Percentiles rank a stretch among this genome's conserved stretches.
These are phyloP conservation scores for Geosmithia morbida DNA, from an alignment of 2,329 filamentous ascomycete genomes.

Conservation along the genomic window DNA sequence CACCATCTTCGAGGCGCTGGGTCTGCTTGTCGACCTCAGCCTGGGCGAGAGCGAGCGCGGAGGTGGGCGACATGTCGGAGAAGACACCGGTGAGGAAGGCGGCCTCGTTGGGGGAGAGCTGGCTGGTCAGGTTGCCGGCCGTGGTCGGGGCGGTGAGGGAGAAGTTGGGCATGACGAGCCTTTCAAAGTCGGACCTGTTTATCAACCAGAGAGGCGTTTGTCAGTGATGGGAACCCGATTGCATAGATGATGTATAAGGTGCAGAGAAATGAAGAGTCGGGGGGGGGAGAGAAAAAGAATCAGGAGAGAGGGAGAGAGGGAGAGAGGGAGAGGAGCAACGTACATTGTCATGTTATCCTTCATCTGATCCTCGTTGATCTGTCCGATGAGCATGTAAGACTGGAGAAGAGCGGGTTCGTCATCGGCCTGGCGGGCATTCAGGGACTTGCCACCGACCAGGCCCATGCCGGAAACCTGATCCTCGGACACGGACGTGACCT, in stretches of 20 bases:
- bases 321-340: constrained; percentile 12
- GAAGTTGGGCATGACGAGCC: constrained; percentile 52
- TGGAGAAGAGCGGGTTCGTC: constrained; percentile 29
- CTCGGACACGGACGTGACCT: constrained; percentile 18
- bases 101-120: constrained; percentile 55
- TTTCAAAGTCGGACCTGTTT: constrained; percentile 42
- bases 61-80: constrained; percentile 39
- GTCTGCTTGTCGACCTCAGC: constrained; percentile 33
- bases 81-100: constrained; percentile 60
- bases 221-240: neutral
- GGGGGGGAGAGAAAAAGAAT: too few relatives aligned
- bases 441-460: constrained; percentile 5
- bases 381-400: constrained; percentile 53
- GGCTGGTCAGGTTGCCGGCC: constrained; percentile 37
- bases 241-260: too few relatives aligned
- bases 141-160: constrained; percentile 44
- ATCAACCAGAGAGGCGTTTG: too few relatives aligned
- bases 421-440: constrained; percentile 1
- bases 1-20: constrained; percentile 15
- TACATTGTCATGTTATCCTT: constrained; percentile 43
- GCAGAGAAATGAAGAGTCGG: too few relatives aligned
- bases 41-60: constrained; percentile 31
- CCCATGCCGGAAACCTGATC: constrained; percentile 10
- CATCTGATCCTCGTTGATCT: constrained; percentile 46
- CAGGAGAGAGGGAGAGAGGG: too few relatives aligned